Base-by-base conservation (phyloP, 129 eudicot genomes). In the Flaveria bidentis region DNA sequence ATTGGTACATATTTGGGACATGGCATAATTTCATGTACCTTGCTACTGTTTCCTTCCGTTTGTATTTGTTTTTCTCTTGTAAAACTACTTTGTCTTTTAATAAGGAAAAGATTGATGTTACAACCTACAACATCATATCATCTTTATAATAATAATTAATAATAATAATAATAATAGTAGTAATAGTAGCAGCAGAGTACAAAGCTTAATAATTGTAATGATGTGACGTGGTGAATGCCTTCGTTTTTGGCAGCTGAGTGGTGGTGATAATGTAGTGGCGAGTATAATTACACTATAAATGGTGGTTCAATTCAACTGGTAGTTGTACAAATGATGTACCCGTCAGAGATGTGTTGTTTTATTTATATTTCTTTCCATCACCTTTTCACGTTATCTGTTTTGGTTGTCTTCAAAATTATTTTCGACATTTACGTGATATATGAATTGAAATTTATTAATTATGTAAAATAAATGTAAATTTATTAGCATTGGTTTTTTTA, bases 301-400 rank as follows among this genome's bases (percentile, higher is more conserved):
- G 66, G 73, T 30, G 73, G 70, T 69, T 58, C 64, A 71, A n/a
- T 69, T 58, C 64, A 71, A n/a, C 25, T 58, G 67, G 25, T 20
- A 15, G 73, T 49, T 60, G 73, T 64, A 72, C 51, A 47, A 28
- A 44, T 75, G 56, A 74, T 60, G 78, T 60, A 39, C 62, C 16
- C 14, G 50, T 69, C 70, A 69, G 76, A 70, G 9, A 69, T 30
- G 18, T 69, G 25, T 60, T 44, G 62, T 67, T 20, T 22, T 22
- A 42, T 66, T 78, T 78, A 74, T 78, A 78, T 69, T 69, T 73
- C n/a, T 66, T 61, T 57, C 18, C 63, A 7, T 69, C 51, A 68
- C 10, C 42, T 30, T 69, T 57, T 26, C 47, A 44, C 75, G 14
- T 53, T 42, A 44, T n/a, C 50, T 11, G 7, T 16, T 15, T 68